Base-by-base conservation (phyloP, 2,329 filamentous ascomycete genomes). In the Rhynchosporium graminicola region DNA sequence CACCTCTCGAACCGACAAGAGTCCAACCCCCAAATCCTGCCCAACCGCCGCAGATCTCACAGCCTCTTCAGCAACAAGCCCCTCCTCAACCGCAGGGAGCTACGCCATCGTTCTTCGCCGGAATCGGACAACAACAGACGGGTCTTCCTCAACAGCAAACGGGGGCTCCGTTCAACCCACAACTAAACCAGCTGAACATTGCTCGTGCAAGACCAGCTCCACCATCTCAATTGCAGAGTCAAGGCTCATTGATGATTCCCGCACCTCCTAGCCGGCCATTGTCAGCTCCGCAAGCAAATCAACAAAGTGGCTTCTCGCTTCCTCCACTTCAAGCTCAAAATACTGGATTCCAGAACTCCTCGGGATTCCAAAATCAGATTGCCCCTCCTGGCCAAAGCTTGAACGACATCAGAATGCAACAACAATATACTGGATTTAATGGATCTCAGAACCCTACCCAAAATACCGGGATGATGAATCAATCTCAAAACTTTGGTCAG, bases 221-320 rank as follows among this genome's bases (percentile, higher is more conserved):
- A 43, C 90, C 91, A 54, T 86, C 88, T 64, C 87, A 89, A 66
- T 69, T 67, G 29, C 65, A 68, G 45, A 79, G 82, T 65, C 83
- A 85, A 68, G 79, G 84, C 45, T 85, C 86, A 20, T 80, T 96
- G 43, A 84, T 93, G 65, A 84, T 88, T 55, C 92, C 92, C 7
- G 92, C 85, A 31, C 80, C 90, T 20, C 92, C 92, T 10, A 84
- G 87, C 58, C 84, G 95, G 64, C 89, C 95, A 7, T 82, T 95
- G 12, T 97, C 94, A 46, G 94, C 95, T 45, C 94, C 95, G 31
- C 90, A 92, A 74, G 90, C 92, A 59, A 88, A 85, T 56, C 89
- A 89, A 72, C 86, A 87, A 51, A 92, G 83, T 75, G 83, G 81
- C 4, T 95, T 96, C 74, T 83, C 84, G 7, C 84, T 89, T 20